Percentiles rank a stretch among this genome's conserved stretches.
Conservation (phyloP, 148 eudicot genomes). For the Linanthus parryae region DNA sequence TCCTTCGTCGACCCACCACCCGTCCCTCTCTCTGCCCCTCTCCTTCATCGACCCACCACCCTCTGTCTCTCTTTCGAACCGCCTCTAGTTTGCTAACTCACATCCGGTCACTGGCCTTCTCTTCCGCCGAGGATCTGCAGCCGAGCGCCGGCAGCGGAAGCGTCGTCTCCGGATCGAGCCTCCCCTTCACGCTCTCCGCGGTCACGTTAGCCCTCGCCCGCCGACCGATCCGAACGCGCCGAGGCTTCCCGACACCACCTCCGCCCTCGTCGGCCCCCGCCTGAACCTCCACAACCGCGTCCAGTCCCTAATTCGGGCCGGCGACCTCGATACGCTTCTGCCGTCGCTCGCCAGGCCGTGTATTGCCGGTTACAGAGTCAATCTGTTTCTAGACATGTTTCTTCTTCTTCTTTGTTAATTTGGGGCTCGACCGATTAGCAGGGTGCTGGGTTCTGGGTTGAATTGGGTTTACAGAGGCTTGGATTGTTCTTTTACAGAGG, state of each 20-base stretch:
- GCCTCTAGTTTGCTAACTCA: too few species aligned
- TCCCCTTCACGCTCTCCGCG: too few species aligned
- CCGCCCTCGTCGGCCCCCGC: constrained; percentile 67
- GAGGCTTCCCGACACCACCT: constrained; percentile 66
- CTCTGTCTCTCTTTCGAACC: too few species aligned
- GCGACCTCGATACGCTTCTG: constrained; percentile 66
- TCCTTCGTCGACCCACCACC: constrained; percentile 10
- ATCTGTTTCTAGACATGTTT: too few species aligned
- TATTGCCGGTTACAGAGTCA: too few species aligned
- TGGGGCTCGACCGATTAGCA: too few species aligned
- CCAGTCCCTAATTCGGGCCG: constrained; percentile 76
- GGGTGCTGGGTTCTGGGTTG: too few species aligned
- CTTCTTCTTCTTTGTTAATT: too few species aligned
- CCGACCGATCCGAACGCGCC: constrained; percentile 37
- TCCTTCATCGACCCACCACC: too few species aligned
- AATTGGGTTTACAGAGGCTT: too few species aligned
- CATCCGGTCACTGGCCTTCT: constrained; percentile 53
- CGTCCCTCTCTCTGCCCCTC: constrained; percentile 13
- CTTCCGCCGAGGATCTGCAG: constrained; percentile 95
- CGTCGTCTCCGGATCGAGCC: constrained; percentile 83
- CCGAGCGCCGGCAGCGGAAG: constrained; percentile 91
- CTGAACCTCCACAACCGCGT: constrained; percentile 87
- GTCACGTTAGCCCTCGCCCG: constrained; percentile 41
- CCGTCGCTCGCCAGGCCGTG: constrained; percentile 60
- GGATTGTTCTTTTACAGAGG: too few species aligned